Percentiles rank a stretch among this genome's conserved stretches.
These are phyloP conservation scores for Linaria vulgaris DNA, from an alignment of 257 asterid genomes.

Conservation along the genomic window DNA sequence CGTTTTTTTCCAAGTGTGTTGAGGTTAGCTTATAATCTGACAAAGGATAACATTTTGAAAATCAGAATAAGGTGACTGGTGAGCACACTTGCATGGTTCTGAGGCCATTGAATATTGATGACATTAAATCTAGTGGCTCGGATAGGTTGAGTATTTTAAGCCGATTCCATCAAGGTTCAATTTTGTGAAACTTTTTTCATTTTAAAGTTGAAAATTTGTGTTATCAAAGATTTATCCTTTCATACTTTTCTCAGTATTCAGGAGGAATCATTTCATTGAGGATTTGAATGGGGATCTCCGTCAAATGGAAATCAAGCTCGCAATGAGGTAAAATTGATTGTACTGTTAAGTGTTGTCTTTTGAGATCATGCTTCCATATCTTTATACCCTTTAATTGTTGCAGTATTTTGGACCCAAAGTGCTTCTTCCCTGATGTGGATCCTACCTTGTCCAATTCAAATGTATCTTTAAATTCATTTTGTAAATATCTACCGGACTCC, in stretches of 20 bases:
- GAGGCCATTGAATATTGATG: constrained; percentile 74
- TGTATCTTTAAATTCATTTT: constrained; percentile 43
- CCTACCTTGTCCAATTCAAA: constrained; percentile 41
- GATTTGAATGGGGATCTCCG: constrained; percentile 51
- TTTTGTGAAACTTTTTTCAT: constrained; percentile 5
- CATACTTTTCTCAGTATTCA: constrained; percentile 49
- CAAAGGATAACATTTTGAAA: constrained; percentile 21
- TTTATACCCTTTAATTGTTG: constrained; percentile 35
- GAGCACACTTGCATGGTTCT: constrained; percentile 92
- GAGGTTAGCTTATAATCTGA: constrained; percentile 21
- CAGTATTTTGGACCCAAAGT: constrained; percentile 91
- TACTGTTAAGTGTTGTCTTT: not conserved
- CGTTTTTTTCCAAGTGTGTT: constrained; percentile 5
- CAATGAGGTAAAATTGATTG: constrained; percentile 63
- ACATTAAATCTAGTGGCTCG: constrained; percentile 58
- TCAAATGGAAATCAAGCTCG: constrained; percentile 91
- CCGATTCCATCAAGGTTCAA: constrained; percentile 67
- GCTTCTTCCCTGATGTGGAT: constrained; percentile 53
- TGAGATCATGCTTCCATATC: constrained; percentile 22
- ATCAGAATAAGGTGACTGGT: constrained; percentile 76
- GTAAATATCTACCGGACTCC: constrained; percentile 45
- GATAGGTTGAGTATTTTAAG: constrained; percentile 73
- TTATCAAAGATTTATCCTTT: constrained; percentile 17
- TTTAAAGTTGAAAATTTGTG: not conserved
- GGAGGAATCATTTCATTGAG: constrained; percentile 54